Evolutionary conservation across 371 early-diverging fungal species (phyloP).

Genomic region (Circinella minor): DNA sequence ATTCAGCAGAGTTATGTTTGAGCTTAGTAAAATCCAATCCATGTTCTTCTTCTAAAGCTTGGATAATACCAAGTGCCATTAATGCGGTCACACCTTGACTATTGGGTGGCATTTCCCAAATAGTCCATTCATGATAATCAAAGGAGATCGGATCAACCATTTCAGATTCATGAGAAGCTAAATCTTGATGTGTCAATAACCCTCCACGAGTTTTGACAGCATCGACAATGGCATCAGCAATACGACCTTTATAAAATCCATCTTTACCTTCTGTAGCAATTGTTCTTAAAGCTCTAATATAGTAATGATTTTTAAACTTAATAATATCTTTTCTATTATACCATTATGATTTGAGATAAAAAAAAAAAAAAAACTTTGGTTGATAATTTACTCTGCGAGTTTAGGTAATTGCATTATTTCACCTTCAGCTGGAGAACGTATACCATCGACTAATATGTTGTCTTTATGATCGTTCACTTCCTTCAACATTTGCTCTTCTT

Average conservation of each 20-base stretch:
- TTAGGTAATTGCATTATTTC: constrained; percentile 68
- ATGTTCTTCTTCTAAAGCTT: constrained; percentile 55
- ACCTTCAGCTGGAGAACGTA: constrained; percentile 64
- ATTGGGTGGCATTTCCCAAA: constrained; percentile 83
- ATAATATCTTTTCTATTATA: not conserved
- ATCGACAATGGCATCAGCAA: constrained; percentile 76
- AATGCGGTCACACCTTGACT: constrained; percentile 78
- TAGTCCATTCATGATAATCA: constrained; percentile 65
- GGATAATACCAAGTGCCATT: constrained; percentile 77
- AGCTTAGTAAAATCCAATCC: constrained; percentile 42
- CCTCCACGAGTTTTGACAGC: constrained; percentile 69
- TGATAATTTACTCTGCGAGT: constrained; percentile 58
- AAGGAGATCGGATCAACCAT: constrained; percentile 67
- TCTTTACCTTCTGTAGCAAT: constrained; percentile 69
- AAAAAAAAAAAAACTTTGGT: too few relatives aligned
- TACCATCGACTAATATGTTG: constrained; percentile 65
- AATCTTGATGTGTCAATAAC: constrained; percentile 72
- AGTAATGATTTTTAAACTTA: not conserved
- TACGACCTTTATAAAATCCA: constrained; percentile 81
- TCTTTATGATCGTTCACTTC: constrained; percentile 44
- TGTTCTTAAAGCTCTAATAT: constrained; percentile 57
- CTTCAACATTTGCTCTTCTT: constrained; percentile 42
- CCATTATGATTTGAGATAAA: too few relatives aligned
- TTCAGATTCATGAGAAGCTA: constrained; percentile 63
- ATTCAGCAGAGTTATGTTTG: constrained; percentile 62